Percentiles rank a stretch among this genome's conserved stretches.
These are phyloP conservation scores for Boletus bicolor DNA, from an alignment of 768 basidiomycete genomes.

Conservation along the genomic window DNA sequence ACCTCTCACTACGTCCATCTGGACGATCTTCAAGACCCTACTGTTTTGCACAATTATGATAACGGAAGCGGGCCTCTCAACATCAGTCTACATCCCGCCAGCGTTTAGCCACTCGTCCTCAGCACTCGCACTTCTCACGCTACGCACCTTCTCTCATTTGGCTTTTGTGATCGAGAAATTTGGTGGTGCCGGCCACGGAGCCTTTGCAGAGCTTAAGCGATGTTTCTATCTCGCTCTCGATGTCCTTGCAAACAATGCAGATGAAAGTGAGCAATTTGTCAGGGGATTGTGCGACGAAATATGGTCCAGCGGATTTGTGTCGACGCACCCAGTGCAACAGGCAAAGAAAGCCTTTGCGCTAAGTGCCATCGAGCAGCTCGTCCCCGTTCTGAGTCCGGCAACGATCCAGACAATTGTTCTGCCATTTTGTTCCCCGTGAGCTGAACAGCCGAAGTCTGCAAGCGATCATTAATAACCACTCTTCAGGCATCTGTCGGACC, in stretches of 20 bases:
- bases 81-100: conserved; percentile 52
- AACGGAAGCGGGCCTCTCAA: conserved; percentile 55
- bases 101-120: conserved; percentile 36
- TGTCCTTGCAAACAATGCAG: conserved; percentile 47
- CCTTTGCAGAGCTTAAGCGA: conserved; percentile 70
- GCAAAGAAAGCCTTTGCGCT: conserved; percentile 60
- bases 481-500: conserved; percentile 56
- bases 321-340: conserved; percentile 25
- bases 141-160: conserved; percentile 61
- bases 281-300: conserved; percentile 34
- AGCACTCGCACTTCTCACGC: conserved; percentile 49
- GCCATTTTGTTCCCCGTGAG: conserved; percentile 65
- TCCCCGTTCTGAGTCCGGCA: conserved; percentile 53
- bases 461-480: background rate
- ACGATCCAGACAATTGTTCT: conserved; percentile 56
- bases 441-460: conserved; percentile 6
- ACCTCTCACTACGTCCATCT: conserved; percentile 48
- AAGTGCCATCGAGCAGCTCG: conserved; percentile 75
- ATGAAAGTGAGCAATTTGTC: conserved; percentile 39
- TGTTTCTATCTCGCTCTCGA: conserved; percentile 78
- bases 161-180: conserved; percentile 80
- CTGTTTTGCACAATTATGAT: conserved; percentile 75
- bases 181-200: conserved; percentile 55
- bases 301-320: conserved; percentile 23
- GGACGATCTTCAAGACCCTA: conserved; percentile 69